A percentile compares a stretch with the other conserved stretches of the same genome.
Conservation (phyloP, 306 rosid genomes). For the Gastrolobium villosum region DNA sequence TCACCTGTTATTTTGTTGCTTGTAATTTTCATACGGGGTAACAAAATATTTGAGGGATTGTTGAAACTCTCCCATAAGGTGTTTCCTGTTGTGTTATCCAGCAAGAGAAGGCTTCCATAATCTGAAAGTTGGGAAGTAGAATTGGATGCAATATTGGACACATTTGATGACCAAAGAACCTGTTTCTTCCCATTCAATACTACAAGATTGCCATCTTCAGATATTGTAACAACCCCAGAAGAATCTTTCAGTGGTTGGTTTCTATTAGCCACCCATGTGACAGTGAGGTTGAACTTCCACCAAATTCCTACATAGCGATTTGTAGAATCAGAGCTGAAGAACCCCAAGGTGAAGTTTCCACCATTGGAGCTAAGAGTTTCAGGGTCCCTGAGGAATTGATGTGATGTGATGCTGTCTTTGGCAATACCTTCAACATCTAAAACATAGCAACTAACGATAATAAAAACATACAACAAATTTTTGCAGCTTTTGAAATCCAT, state of each 20-base stretch:
- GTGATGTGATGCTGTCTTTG: slow-evolving; percentile 23
- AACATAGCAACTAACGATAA: not conserved
- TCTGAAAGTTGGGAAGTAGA: slow-evolving; percentile 40
- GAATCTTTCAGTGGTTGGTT: slow-evolving; percentile 48
- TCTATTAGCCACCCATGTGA: slow-evolving; percentile 63
- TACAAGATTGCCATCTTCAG: slow-evolving; percentile 42
- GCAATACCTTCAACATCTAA: not conserved
- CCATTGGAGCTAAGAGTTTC: slow-evolving; percentile 35
- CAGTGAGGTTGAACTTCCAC: slow-evolving; percentile 21
- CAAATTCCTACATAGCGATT: slow-evolving; percentile 56
- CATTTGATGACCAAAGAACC: slow-evolving; percentile 47
- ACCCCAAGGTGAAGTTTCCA: slow-evolving; percentile 53
- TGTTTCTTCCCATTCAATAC: slow-evolving; percentile 37
- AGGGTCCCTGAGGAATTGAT: slow-evolving; percentile 28
- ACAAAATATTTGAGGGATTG: slow-evolving; percentile 41
- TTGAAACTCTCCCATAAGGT: slow-evolving; percentile 56
- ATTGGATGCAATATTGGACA: not conserved
- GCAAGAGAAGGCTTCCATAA: slow-evolving; percentile 53
- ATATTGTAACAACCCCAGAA: slow-evolving; percentile 40
- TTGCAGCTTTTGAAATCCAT: not conserved
- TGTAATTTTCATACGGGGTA: slow-evolving; percentile 43
- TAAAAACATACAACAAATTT: not conserved
- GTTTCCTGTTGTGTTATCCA: slow-evolving; percentile 9
- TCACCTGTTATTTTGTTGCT: not conserved
- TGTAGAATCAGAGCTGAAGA: slow-evolving; percentile 51